Conservation (phyloP, 305 asterid species). For the Nicotiana rustica region DNA sequence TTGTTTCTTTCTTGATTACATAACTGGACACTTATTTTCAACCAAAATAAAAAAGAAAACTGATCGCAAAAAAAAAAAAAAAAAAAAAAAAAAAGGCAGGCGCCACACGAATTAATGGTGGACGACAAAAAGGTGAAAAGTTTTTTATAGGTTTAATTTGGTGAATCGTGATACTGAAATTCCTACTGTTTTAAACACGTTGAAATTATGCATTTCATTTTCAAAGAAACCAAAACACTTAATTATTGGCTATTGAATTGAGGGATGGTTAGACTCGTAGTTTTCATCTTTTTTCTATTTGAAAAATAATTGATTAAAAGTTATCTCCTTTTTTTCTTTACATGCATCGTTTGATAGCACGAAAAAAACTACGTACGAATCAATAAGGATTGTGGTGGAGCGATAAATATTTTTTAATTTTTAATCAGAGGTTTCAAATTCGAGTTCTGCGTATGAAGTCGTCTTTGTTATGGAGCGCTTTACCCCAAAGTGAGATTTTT, state of each 20-base stretch:
- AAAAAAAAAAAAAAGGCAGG: background rate
- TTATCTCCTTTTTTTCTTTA: background rate
- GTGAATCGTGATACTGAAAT: background rate
- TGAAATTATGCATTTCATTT: background rate
- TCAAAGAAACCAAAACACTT: background rate
- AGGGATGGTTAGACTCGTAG: background rate
- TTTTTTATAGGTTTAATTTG: background rate
- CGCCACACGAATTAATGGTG: background rate
- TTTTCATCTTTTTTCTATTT: background rate
- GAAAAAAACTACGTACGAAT: too few relatives aligned
- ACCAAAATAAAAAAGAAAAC: too few relatives aligned
- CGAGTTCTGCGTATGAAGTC: too few relatives aligned
- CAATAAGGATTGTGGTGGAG: too few relatives aligned
- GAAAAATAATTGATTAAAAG: slow-evolving; percentile 12
- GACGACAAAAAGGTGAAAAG: slow-evolving; percentile 15
- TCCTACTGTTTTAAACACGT: background rate
- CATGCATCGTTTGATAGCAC: background rate
- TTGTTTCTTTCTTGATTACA: too few relatives aligned
- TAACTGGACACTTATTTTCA: too few relatives aligned
- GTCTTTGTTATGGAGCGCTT: too few relatives aligned
- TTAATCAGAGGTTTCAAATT: too few relatives aligned
- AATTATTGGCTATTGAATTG: background rate
- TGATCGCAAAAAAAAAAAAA: too few relatives aligned
- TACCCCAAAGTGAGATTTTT: too few relatives aligned
- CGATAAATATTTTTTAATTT: too few relatives aligned